phyloP scores from a whole-genome alignment of 129 eudicot species.

The Lactuca sativa region DNA sequence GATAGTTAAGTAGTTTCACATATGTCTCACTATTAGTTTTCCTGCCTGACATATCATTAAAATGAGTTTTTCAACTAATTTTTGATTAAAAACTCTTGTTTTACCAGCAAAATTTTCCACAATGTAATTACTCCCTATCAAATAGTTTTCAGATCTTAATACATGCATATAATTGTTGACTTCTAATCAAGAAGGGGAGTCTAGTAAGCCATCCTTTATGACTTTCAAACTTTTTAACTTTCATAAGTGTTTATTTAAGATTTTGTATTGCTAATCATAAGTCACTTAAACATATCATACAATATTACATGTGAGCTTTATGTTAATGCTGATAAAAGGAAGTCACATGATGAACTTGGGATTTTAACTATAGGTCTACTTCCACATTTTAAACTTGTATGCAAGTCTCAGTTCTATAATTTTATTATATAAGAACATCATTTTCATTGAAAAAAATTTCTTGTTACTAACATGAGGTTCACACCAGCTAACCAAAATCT shows the following conservation, averaged over 20 bases:
- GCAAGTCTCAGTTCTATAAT: constrained; percentile 21
- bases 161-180: neutral
- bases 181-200: neutral
- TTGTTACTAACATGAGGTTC: constrained; percentile 39
- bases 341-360: neutral
- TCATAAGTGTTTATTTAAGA: no score
- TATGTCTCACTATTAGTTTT: no score
- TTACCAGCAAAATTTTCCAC: constrained; percentile 7
- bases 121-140: neutral
- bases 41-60: constrained; percentile 8
- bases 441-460: neutral
- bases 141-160: neutral
- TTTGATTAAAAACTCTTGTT: constrained; percentile 6
- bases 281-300: no score
- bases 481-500: constrained; percentile 40
- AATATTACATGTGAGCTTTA: no score
- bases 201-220: no score
- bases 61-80: neutral
- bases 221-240: no score
- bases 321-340: no score
- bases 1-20: no score
- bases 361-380: neutral
- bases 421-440: constrained; percentile 1
- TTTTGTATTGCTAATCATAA: no score
- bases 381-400: constrained; percentile 14